Evolutionary conservation across 257 asterid genomes (phyloP).

Genomic region (Nicotiana sylvestris): DNA sequence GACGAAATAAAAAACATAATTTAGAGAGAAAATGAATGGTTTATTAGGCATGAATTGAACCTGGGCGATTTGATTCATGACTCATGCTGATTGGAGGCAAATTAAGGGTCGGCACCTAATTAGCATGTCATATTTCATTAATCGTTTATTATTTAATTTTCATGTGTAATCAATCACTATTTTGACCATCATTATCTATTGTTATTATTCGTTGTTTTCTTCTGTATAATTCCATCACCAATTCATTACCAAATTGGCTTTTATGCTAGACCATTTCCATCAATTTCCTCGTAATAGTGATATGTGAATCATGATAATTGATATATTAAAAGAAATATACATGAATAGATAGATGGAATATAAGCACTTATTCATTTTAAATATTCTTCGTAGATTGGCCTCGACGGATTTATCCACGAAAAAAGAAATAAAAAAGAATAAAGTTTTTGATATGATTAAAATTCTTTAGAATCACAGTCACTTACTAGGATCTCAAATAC

Average conservation of each 20-base stretch:
- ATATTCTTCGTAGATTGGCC: not conserved
- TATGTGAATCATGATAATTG: not conserved
- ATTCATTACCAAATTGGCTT: not conserved
- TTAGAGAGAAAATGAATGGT: not conserved
- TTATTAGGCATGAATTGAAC: not conserved
- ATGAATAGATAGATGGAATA: not conserved
- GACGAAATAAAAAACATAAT: not conserved
- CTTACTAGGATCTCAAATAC: not conserved
- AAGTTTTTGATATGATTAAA: not conserved
- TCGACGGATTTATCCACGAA: not conserved
- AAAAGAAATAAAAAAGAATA: not conserved
- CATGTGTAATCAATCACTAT: not conserved
- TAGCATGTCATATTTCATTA: not conserved
- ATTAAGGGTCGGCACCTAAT: conserved; percentile 4
- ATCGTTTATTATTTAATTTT: not conserved
- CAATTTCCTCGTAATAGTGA: not conserved
- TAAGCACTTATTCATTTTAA: not conserved
- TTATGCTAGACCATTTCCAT: not conserved
- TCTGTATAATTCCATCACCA: not conserved
- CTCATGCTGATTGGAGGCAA: not conserved
- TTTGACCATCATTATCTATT: not conserved
- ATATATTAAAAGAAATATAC: too few species aligned
- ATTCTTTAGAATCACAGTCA: not conserved
- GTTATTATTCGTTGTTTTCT: not conserved
- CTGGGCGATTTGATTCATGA: not conserved